Evolutionary conservation across 139 green algal genomes (phyloP).

Genomic region (Chlamydomonas sp.): DNA sequence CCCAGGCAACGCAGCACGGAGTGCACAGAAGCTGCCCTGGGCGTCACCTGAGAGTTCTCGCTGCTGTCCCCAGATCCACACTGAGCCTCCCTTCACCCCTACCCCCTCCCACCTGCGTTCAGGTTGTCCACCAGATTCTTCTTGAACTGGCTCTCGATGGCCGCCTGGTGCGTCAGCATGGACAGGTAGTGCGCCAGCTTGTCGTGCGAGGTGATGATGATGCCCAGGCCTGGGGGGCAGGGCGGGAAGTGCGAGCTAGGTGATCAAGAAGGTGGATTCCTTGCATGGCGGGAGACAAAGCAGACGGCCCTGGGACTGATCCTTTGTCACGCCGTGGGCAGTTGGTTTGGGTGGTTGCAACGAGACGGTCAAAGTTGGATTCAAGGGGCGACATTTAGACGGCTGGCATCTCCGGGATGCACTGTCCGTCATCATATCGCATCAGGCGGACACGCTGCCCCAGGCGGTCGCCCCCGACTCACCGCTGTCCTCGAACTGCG

Average conservation of each 20-base stretch:
- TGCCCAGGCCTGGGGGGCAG: conserved; percentile 56
- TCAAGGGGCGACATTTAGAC: too few species aligned
- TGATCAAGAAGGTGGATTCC: neutral
- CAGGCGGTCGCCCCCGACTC: neutral
- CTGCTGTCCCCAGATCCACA: too few species aligned
- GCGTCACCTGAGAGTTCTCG: too few species aligned
- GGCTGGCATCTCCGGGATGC: too few species aligned
- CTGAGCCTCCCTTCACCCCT: neutral
- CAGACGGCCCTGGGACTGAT: too few species aligned
- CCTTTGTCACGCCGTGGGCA: too few species aligned
- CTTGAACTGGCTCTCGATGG: conserved; percentile 93
- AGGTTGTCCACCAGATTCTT: conserved; percentile 78
- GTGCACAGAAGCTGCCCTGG: too few species aligned
- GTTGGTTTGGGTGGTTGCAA: too few species aligned
- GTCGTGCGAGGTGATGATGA: conserved; percentile 97
- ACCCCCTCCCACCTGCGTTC: conserved; percentile 29
- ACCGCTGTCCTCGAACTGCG: conserved; percentile 81
- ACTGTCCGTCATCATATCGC: too few species aligned
- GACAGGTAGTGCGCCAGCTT: conserved; percentile 96
- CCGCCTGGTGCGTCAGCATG: conserved; percentile 90
- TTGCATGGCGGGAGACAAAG: too few species aligned
- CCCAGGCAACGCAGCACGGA: too few species aligned
- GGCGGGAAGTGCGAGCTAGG: neutral
- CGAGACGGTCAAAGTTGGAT: too few species aligned
- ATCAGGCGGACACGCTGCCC: neutral